Base-by-base conservation (phyloP, 2,329 filamentous ascomycete species). In the Cladophialophora immunda region DNA sequence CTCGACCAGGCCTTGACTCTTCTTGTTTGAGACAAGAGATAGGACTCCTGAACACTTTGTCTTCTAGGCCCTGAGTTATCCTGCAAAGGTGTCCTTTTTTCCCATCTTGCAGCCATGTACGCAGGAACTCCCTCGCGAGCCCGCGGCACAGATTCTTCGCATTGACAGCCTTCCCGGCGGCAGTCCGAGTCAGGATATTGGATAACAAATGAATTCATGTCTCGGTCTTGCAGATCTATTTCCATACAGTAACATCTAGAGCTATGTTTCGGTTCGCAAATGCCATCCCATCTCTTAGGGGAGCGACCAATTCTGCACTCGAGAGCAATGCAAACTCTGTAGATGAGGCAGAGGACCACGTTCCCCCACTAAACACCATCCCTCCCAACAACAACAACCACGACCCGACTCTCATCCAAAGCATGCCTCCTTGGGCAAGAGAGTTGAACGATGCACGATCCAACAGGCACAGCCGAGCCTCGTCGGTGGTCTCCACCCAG, bases 401-500 rank as follows among this genome's bases (percentile, higher is more conserved):
- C 4, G 68, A 70, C 34, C 57, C 55, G 3, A 52, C 38, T 1
- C 22, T 50, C 25, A 15, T 56, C 5, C 62, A 60, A n/a, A 22
- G 27, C 17, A 59, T 71, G 7, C 66, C 71, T 29, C 50, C 64
- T 17, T 73, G 68, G 68, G 50, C 71, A 15, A 58, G 69, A 22
- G 71, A 73, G n/a, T 30, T 72, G 25, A 67, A 69, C 29, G 62
- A 61, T n/a, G 67, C 68, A 1, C 55, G 63, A 15, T 58, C 60
- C 7, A 64, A 58, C n/a, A 68, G 73, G 25, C 73, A 73, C 27
- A 76, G 75, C 53, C 68, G 75, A 45, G 71, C 75, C 30, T 76
- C 75, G 6, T 76, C 74, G 52, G 73, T 76, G 25, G 65, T 76
- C 3, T 77, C 75, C 2, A 76, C 75, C 25, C 69, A 70, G 45